These are phyloP conservation scores for Aspergillus bombycis DNA, from an alignment of 2,329 filamentous ascomycete genomes.

Conservation along the genomic window DNA sequence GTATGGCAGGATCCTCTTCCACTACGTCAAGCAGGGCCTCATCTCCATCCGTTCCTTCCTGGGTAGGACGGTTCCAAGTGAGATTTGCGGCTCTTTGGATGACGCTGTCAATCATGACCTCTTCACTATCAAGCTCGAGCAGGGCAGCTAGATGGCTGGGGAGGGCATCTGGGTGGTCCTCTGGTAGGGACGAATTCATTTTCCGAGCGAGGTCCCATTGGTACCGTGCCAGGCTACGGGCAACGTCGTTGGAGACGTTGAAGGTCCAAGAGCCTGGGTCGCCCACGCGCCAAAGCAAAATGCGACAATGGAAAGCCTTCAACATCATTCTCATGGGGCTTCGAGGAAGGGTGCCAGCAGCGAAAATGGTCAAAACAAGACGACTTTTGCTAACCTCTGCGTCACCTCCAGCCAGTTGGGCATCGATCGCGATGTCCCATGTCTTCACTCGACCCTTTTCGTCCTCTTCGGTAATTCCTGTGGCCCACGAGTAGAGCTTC, in stretches of 20 bases:
- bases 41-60: constrained; percentile 63
- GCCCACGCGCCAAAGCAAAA: constrained; percentile 79
- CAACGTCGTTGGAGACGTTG: constrained; percentile 68
- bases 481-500: constrained; percentile 75
- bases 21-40: constrained; percentile 80
- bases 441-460: constrained; percentile 85
- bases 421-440: constrained; percentile 91
- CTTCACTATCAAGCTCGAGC: constrained; percentile 77
- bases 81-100: constrained; percentile 87
- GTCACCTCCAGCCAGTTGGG: constrained; percentile 88
- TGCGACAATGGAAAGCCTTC: constrained; percentile 87
- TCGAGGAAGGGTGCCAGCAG: constrained; percentile 82
- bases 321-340: constrained; percentile 85
- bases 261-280: constrained; percentile 67
- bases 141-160: constrained; percentile 76
- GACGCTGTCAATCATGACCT: constrained; percentile 76
- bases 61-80: constrained; percentile 80
- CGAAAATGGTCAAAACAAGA: constrained; percentile 81
- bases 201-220: constrained; percentile 82
- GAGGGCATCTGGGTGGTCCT: constrained; percentile 65
- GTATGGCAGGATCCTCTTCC: constrained; percentile 81
- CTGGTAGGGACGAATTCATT: constrained; percentile 52
- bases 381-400: constrained; percentile 86
- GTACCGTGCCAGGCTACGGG: constrained; percentile 71
- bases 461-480: constrained; percentile 79